Conservation (phyloP, 805 yeast species). For the Candida krabiensis region DNA sequence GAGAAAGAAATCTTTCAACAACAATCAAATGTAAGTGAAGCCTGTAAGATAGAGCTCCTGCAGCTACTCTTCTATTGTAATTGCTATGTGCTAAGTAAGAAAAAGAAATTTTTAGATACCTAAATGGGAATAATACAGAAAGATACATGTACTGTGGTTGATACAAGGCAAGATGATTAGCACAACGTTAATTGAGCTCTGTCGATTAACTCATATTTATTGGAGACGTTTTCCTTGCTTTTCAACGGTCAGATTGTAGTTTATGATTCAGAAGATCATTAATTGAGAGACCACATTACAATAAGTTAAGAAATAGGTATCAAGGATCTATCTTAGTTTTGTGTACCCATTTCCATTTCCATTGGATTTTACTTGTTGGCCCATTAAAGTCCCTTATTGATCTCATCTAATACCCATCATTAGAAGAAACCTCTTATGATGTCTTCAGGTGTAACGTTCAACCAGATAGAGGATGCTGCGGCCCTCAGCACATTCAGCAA, state of each 20-base stretch:
- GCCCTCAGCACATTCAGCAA: constrained; percentile 1
- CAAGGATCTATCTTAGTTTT: too few relatives aligned
- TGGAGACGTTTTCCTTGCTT: constrained; percentile 1
- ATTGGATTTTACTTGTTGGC: too few relatives aligned
- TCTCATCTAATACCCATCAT: too few relatives aligned
- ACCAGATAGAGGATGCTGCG: constrained; percentile 16
- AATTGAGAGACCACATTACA: too few relatives aligned
- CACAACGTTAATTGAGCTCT: constrained; percentile 4
- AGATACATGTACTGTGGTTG: constrained; percentile 6
- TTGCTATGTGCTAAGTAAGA: constrained; percentile 2
- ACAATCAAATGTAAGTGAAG: constrained; percentile 7
- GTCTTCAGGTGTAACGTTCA: constrained; percentile 15
- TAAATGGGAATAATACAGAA: constrained; percentile 3
- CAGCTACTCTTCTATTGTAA: constrained; percentile 1
- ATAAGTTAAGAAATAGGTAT: too few relatives aligned
- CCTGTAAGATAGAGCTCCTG: constrained; percentile 3
- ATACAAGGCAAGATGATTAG: constrained; percentile 6
- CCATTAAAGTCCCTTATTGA: too few relatives aligned
- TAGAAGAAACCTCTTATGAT: too few relatives aligned
- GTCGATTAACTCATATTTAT: constrained; percentile 2
- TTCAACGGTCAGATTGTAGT: background rate
- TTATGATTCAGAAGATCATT: too few relatives aligned
- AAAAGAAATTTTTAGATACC: constrained; percentile 10
- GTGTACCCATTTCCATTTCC: too few relatives aligned
- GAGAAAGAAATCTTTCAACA: too few relatives aligned